Base-by-base conservation (phyloP, 208 protist genomes). In the Wallacemonas rigidus region DNA sequence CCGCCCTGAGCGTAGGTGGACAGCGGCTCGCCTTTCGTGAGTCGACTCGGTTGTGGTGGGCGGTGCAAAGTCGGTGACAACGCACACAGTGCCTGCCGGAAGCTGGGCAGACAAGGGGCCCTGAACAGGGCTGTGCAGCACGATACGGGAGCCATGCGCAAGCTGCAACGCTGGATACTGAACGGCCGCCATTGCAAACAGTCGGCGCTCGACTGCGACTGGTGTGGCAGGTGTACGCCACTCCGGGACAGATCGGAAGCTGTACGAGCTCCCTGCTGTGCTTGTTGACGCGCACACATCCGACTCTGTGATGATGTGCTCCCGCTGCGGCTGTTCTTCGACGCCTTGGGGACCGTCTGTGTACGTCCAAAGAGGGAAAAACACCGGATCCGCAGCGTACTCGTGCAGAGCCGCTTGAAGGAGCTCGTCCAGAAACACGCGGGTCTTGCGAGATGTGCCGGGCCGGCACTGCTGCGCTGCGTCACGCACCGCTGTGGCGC, bases 341-440 rank as follows among this genome's bases (percentile, higher is more conserved):
- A 14, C 38, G 67, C 40, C 17, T 9, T 7, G 55, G 2, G 17
- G 5, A 9, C 2, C 6, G 11, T 44, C 51, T 38, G 65, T 54
- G 61, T 83, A 81, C 3, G 82, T 78, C 84, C 87, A 92, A 3
- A 92, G 48, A 1, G 84, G 82, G 63, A 89, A 88, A 12, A 88
- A 82, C 36, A 53, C 6, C 1, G 71, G 53, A 8, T n/a, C 5
- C 1, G 61, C 4, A 14, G 71, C 72, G 60, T 62, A 82, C 38
- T 40, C 36, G 50, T 67, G 77, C 40, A 77, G 78, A 36, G 61
- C 60, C 15, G 12, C 12, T 68, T 76, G 77, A 65, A 82, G 75
- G 38, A 35, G 57, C 61, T 62, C 50, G 36, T 68, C 51, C 43
- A 84, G 9, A 44, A 38, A 26, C 57, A 5, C 6, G 57, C n/a